Conservation (phyloP, 768 basidiomycete genomes). For the Mycena olivaceomarginata region DNA sequence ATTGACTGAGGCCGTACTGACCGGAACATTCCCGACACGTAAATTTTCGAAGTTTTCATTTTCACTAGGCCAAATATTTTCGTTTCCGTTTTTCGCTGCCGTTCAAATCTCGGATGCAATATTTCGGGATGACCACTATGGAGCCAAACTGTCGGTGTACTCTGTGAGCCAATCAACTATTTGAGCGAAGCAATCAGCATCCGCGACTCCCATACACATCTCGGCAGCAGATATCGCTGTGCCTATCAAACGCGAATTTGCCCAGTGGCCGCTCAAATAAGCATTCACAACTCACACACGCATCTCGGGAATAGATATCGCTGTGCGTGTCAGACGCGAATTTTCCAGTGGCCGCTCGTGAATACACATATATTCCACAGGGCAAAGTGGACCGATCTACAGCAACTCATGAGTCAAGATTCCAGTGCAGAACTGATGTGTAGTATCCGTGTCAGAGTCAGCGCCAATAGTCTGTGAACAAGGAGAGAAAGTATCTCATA, state of each 20-base stretch:
- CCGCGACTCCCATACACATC: background rate
- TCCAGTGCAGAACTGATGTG: too few relatives aligned
- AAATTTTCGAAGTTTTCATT: too few relatives aligned
- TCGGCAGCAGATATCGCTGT: slow-evolving; percentile 2
- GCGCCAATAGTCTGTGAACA: slow-evolving; percentile 5
- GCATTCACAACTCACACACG: background rate
- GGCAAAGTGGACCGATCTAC: background rate
- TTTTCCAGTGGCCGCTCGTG: background rate
- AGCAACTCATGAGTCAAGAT: slow-evolving; percentile 6
- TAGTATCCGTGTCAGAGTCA: background rate
- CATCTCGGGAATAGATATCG: slow-evolving; percentile 9
- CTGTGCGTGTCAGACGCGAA: slow-evolving; percentile 4
- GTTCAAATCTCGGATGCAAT: too few relatives aligned
- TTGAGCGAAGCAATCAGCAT: slow-evolving; percentile 1
- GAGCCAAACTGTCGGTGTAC: too few relatives aligned
- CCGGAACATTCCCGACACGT: too few relatives aligned
- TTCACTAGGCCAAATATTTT: too few relatives aligned
- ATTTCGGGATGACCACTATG: too few relatives aligned
- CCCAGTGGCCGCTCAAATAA: background rate
- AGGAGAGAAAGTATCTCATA: slow-evolving; percentile 1
- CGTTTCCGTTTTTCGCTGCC: too few relatives aligned
- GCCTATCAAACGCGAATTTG: slow-evolving; percentile 1
- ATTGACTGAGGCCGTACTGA: too few relatives aligned
- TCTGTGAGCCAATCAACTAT: too few relatives aligned
- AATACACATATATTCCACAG: slow-evolving; percentile 9